Conservation (phyloP, 176 grass and related monocot species). For the Triticum urartu region DNA sequence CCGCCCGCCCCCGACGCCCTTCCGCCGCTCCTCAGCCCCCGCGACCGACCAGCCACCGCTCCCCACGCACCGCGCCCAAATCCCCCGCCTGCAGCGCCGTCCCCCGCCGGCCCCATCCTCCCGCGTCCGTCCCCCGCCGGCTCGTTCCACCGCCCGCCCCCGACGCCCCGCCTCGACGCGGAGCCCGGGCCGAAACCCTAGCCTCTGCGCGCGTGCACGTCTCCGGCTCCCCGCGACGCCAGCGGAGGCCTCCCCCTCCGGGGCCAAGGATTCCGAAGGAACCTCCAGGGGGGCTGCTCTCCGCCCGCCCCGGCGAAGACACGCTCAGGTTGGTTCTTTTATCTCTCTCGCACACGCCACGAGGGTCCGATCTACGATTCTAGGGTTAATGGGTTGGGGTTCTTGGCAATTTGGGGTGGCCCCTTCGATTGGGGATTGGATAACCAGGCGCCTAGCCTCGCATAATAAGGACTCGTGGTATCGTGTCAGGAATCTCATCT, state of each 20-base stretch:
- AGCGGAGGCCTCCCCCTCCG: not conserved
- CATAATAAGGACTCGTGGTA: not conserved
- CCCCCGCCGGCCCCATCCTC: not conserved
- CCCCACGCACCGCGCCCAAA: not conserved
- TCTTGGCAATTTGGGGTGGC: not conserved
- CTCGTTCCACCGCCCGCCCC: no score
- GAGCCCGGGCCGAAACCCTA: no score
- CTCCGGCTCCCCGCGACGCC: not conserved
- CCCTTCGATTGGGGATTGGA: not conserved
- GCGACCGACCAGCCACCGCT: not conserved
- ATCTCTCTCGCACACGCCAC: not conserved
- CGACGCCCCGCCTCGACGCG: no score
- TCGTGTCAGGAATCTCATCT: not conserved
- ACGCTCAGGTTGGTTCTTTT: constrained; percentile 20
- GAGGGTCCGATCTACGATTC: not conserved
- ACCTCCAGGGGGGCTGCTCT: not conserved
- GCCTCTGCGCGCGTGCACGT: not conserved
- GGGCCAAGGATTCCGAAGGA: not conserved
- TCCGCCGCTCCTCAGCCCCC: no score
- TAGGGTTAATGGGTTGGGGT: not conserved
- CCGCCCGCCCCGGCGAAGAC: not conserved
- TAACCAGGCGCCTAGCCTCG: not conserved
- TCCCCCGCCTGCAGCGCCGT: not conserved
- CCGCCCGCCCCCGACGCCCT: no score
- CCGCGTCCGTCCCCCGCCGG: no score